These are phyloP conservation scores for Phytophthora hibernalis DNA, from an alignment of 352 stramenopile species.

Conservation along the genomic window DNA sequence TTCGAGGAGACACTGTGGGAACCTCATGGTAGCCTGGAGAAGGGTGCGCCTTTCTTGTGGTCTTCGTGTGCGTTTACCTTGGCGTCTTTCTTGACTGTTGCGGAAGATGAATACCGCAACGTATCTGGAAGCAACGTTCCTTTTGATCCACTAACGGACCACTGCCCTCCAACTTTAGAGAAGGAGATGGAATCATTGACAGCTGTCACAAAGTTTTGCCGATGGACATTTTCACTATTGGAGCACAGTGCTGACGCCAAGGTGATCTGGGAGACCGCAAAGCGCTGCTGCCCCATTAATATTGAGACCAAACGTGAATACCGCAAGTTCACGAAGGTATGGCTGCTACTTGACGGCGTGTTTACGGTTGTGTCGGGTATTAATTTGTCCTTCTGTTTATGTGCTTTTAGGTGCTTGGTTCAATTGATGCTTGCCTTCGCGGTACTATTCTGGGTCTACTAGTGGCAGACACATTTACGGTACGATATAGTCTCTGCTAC, in stretches of 20 bases:
- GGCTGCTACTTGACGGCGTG: background rate
- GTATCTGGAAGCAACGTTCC: conserved; percentile 13
- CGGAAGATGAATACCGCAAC: conserved; percentile 61
- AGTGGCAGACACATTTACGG: conserved; percentile 87
- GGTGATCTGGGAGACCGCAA: conserved; percentile 89
- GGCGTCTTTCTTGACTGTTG: conserved; percentile 76
- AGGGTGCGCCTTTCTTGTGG: conserved; percentile 86
- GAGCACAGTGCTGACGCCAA: conserved; percentile 88
- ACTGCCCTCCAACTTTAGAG: conserved; percentile 71
- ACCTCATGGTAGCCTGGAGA: conserved; percentile 86
- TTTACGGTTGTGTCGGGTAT: background rate
- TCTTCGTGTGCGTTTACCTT: conserved; percentile 84
- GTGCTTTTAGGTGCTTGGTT: conserved; percentile 67
- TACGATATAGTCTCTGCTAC: conserved; percentile 18
- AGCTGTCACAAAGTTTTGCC: conserved; percentile 85
- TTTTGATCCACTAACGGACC: conserved; percentile 68
- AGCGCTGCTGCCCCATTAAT: conserved; percentile 87
- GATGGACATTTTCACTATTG: conserved; percentile 88
- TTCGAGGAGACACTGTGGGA: conserved; percentile 91
- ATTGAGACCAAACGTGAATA: conserved; percentile 88
- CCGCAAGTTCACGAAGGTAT: conserved; percentile 88
- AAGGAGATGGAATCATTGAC: conserved; percentile 84
- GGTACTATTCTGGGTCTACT: conserved; percentile 85
- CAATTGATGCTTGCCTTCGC: conserved; percentile 84
- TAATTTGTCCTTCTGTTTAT: conserved; percentile 8